Percentiles rank a stretch among this genome's conserved stretches.
Conservation (phyloP, 2,329 filamentous ascomycete genomes). For the Xylaria sp. region DNA sequence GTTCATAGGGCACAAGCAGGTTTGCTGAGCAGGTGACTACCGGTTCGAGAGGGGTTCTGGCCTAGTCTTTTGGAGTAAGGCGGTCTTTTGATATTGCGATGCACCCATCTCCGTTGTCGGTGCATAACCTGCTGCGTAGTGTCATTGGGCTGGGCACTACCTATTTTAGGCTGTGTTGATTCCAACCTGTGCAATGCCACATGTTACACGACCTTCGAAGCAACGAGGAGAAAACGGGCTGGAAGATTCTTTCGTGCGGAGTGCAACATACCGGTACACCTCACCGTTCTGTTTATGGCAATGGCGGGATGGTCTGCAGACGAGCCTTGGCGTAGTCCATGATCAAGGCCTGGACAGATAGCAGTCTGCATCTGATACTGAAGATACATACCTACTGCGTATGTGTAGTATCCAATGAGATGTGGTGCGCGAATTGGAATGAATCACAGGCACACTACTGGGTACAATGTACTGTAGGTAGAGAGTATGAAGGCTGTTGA, state of each 20-base stretch:
- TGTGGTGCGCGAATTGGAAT: slow-evolving; percentile 2
- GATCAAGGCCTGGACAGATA: neutral
- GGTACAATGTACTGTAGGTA: too few relatives aligned
- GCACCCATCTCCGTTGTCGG: slow-evolving; percentile 19
- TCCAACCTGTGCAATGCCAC: slow-evolving; percentile 18
- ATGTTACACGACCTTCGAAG: slow-evolving; percentile 31
- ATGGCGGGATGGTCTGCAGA: slow-evolving; percentile 12
- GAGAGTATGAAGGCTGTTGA: neutral
- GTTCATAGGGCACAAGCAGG: neutral
- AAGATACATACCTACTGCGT: too few relatives aligned
- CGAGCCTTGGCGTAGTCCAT: slow-evolving; percentile 14
- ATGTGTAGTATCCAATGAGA: neutral
- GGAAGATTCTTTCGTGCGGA: slow-evolving; percentile 25
- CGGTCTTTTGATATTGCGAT: slow-evolving; percentile 27
- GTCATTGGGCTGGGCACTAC: slow-evolving; percentile 20
- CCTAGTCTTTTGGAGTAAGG: slow-evolving; percentile 29
- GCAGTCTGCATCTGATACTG: neutral
- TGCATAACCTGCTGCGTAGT: slow-evolving; percentile 6
- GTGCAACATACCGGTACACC: slow-evolving; percentile 9
- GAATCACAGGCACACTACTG: too few relatives aligned
- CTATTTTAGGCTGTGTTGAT: slow-evolving; percentile 35
- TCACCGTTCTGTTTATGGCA: neutral
- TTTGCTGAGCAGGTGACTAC: neutral
- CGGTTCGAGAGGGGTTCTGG: slow-evolving; percentile 19
- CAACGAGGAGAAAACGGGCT: slow-evolving; percentile 19